These are phyloP conservation scores for Hydrangea macrophylla DNA, from an alignment of 148 eudicot species.

Conservation along the genomic window DNA sequence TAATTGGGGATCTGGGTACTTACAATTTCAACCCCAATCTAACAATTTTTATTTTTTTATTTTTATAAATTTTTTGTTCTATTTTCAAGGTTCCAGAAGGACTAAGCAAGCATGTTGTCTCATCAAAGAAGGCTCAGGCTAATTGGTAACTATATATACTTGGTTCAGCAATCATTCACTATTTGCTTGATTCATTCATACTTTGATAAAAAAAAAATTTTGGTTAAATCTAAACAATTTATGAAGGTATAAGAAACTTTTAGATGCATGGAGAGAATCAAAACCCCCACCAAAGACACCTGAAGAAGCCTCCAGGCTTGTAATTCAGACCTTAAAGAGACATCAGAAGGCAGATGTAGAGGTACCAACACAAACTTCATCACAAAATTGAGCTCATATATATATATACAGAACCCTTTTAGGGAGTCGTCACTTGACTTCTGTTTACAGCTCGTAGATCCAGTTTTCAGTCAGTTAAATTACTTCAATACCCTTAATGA, in stretches of 20 bases:
- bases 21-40: neutral
- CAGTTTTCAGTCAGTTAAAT: too few relatives aligned
- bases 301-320: conserved; percentile 80
- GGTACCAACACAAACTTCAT: conserved; percentile 41
- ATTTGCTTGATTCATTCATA: too few relatives aligned
- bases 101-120: conserved; percentile 67
- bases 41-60: neutral
- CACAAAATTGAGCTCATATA: too few relatives aligned
- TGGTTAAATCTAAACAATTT: too few relatives aligned
- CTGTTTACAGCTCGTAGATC: too few relatives aligned
- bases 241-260: conserved; percentile 77
- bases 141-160: conserved; percentile 66
- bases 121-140: conserved; percentile 85
- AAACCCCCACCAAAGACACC: conserved; percentile 83
- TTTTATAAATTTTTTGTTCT: neutral
- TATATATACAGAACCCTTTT: too few relatives aligned
- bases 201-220: too few relatives aligned
- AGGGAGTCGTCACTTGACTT: too few relatives aligned
- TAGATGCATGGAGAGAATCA: conserved; percentile 79
- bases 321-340: conserved; percentile 57
- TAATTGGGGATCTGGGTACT: conserved; percentile 10
- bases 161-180: too few relatives aligned
- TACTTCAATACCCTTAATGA: too few relatives aligned
- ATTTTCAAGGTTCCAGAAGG: conserved; percentile 71
- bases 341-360: conserved; percentile 88